Conservation (phyloP, 2,329 filamentous ascomycete species). For the Geosmithia putterillii region DNA sequence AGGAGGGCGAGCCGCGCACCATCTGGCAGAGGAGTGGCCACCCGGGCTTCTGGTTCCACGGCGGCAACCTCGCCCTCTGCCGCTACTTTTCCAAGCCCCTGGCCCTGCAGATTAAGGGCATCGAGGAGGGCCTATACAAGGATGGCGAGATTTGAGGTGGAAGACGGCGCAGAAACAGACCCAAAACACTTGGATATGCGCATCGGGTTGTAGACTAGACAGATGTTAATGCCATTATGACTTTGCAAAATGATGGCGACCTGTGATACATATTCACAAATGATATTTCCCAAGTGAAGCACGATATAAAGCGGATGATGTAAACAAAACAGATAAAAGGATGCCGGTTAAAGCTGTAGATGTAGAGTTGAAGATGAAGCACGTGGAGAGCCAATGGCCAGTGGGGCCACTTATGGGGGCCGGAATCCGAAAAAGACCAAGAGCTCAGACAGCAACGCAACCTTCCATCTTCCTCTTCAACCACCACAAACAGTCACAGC, state of each 20-base stretch:
- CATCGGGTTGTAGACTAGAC: not conserved
- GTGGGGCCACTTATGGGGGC: not conserved
- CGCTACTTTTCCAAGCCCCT: constrained; percentile 45
- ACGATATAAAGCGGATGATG: no score
- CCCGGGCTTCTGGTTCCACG: constrained; percentile 54
- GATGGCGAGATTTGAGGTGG: constrained; percentile 15
- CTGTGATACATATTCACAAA: no score
- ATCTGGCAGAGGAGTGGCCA: constrained; percentile 50
- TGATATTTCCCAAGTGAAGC: no score
- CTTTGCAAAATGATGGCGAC: not conserved
- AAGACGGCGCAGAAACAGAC: not conserved
- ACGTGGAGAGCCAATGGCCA: not conserved
- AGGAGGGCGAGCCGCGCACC: constrained; percentile 40
- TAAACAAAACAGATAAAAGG: no score
- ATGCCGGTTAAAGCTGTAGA: no score
- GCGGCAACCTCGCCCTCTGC: constrained; percentile 51
- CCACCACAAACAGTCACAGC: not conserved
- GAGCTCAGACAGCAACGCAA: no score
- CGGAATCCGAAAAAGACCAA: not conserved
- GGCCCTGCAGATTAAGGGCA: constrained; percentile 38
- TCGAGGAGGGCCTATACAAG: constrained; percentile 22
- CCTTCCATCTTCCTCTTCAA: not conserved
- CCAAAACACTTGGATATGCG: not conserved
- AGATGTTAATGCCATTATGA: not conserved
- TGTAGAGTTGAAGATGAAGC: no score